Percentiles rank a stretch among this genome's conserved stretches.
phyloP scores from a whole-genome alignment of 331 rosid species.

The Phaseolus coccineus region DNA sequence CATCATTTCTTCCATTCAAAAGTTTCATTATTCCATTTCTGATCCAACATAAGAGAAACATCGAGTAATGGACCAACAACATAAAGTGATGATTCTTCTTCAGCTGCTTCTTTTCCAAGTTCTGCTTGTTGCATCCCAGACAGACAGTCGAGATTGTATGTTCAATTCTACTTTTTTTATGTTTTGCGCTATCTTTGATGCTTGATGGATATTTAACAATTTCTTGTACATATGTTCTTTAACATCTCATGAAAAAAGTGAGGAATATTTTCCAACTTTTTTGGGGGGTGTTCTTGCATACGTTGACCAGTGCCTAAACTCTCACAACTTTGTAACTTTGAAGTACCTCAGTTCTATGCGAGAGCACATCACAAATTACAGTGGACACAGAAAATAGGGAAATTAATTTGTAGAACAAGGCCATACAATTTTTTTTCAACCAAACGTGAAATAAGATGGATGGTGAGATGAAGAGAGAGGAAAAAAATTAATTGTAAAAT shows the following conservation, averaged over 20 bases:
- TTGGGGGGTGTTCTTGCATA: conserved; percentile 13
- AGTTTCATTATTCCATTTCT: conserved; percentile 4
- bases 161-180: conserved; percentile 30
- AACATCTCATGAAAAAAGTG: conserved; percentile 30
- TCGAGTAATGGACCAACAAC: conserved; percentile 45
- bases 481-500: neutral
- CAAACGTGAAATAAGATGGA: neutral
- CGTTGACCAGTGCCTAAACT: neutral
- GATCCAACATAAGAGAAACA: conserved; percentile 20
- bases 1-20: conserved; percentile 23
- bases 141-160: conserved; percentile 52
- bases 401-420: neutral
- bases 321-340: neutral
- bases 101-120: conserved; percentile 50
- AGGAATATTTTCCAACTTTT: conserved; percentile 20
- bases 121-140: conserved; percentile 53
- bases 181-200: conserved; percentile 15
- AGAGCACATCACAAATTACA: conserved; percentile 3
- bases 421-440: neutral
- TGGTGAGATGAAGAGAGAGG: neutral
- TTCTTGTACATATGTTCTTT: conserved; percentile 25
- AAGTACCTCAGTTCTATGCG: neutral
- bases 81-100: conserved; percentile 50
- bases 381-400: neutral
- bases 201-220: conserved; percentile 11